phyloP scores from a whole-genome alignment of 148 eudicot species.

The Tetragonia tetragonoides region DNA sequence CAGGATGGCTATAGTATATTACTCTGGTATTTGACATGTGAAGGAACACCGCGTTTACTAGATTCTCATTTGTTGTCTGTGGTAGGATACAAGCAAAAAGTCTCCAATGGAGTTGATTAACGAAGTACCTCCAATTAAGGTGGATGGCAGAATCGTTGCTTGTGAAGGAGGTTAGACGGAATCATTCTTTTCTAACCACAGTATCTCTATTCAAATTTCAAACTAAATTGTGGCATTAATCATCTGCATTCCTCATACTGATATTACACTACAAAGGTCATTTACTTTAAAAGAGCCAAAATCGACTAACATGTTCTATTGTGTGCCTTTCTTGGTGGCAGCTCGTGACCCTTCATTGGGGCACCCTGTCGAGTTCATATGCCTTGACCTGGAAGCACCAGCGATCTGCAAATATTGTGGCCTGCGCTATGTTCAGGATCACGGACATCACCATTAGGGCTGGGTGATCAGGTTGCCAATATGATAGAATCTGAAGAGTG shows the following conservation, averaged over 20 bases:
- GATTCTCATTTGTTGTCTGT: constrained; percentile 2
- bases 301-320: not conserved
- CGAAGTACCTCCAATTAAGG: constrained; percentile 96
- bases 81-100: constrained; percentile 75
- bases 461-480: not conserved
- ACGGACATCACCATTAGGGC: constrained; percentile 53
- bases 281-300: not conserved
- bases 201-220: not conserved
- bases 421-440: constrained; percentile 85
- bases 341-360: constrained; percentile 82
- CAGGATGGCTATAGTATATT: not conserved
- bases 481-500: not conserved
- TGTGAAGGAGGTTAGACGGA: constrained; percentile 83
- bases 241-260: not conserved
- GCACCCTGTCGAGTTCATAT: constrained; percentile 92
- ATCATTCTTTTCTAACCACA: not conserved
- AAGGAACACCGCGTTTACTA: not conserved
- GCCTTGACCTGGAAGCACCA: constrained; percentile 79
- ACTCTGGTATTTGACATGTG: not conserved
- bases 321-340: constrained; percentile 32
- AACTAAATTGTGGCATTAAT: not conserved
- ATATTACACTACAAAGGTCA: not conserved
- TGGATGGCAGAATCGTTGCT: constrained; percentile 77
- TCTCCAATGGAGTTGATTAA: constrained; percentile 97
- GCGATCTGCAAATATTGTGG: constrained; percentile 99